Evolutionary conservation across 192 early-diverging fungal species (phyloP), one percentile per base, ranked within the genome.

Genomic region (Glomus cerebriforme): DNA sequence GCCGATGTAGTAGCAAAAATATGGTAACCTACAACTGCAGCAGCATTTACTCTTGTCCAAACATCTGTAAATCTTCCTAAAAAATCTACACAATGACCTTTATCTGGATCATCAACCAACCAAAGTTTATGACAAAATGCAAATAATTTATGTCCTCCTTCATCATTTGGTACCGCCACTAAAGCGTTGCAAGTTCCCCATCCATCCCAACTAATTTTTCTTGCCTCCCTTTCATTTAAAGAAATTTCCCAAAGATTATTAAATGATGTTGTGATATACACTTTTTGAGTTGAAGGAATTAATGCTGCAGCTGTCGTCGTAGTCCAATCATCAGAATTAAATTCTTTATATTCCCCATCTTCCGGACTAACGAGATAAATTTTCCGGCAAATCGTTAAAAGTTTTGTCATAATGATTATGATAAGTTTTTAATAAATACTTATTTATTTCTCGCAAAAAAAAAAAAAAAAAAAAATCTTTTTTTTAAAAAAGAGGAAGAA

Each of bases 61-160:
- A 78, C 22, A 37, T 78, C 65, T 9, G 65, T 58, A 58, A 34
- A 78, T 54, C 77, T 65, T 6, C 77, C 77, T 17, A 78, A 26
- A 68, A 68, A 78, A 68, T 78, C 77, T 4, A 35, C 15, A 68
- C 77, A 78, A 58, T 78, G 77, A 22, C 77, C 77, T 6, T 65
- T 78, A 31, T 32, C 69, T 35, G 29, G 45, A 59, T 78, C 77
- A 78, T 78, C 77, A n/a, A 78, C 22, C 45, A 78, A 58, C 77
- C 77, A 78, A 37, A 78, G 65, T 69, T 78, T 78, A 58, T 78
- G 77, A 35, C 77, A 78, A n/a, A 78, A 78, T 65, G 77, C 77
- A 24, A 78, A 78, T 68, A 78, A 37, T 65, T 66, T 35, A 68
- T 78, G 4, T 26, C 59, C 35, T 7, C 65, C 62, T 54, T 73